phyloP scores from a whole-genome alignment of 306 rosid species.

The Corylus americana region DNA sequence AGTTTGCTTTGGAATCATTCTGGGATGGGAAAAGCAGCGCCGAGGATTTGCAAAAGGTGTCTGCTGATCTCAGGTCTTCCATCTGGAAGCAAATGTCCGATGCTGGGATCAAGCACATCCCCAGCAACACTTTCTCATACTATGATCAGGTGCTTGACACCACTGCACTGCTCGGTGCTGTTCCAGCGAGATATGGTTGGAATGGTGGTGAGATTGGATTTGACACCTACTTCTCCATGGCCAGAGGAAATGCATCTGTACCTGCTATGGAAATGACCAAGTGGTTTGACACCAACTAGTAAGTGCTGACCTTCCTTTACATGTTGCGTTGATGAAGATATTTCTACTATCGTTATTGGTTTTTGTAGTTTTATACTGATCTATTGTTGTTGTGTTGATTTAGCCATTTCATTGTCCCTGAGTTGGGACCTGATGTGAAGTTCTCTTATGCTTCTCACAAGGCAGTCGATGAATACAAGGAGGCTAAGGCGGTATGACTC shows the following conservation, averaged over 20 bases:
- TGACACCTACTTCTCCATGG: conserved; percentile 87
- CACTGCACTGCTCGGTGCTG: conserved; percentile 83
- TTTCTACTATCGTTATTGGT: not conserved
- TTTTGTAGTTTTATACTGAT: conserved; percentile 16
- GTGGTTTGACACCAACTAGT: conserved; percentile 99
- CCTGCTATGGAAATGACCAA: conserved; percentile 99
- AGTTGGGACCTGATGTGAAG: conserved; percentile 80
- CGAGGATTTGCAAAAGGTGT: conserved; percentile 75
- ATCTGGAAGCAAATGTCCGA: conserved; percentile 87
- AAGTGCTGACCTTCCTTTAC: conserved; percentile 28
- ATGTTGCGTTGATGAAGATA: not conserved
- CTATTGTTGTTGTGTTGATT: conserved; percentile 21
- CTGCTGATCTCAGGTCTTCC: conserved; percentile 74
- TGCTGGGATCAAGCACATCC: conserved; percentile 85
- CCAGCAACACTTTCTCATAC: conserved; percentile 84
- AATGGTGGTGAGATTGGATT: conserved; percentile 85
- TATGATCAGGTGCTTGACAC: conserved; percentile 84
- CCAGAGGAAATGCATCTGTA: conserved; percentile 89
- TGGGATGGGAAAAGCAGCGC: conserved; percentile 93
- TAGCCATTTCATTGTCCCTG: conserved; percentile 97
- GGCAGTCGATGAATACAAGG: conserved; percentile 91
- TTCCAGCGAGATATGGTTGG: conserved; percentile 84
- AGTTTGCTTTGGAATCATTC: conserved; percentile 86
- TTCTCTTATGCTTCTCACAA: conserved; percentile 87
- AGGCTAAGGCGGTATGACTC: conserved; percentile 84